phyloP scores from a whole-genome alignment of 2,329 filamentous ascomycete species.

The Thielaviopsis euricoi region DNA sequence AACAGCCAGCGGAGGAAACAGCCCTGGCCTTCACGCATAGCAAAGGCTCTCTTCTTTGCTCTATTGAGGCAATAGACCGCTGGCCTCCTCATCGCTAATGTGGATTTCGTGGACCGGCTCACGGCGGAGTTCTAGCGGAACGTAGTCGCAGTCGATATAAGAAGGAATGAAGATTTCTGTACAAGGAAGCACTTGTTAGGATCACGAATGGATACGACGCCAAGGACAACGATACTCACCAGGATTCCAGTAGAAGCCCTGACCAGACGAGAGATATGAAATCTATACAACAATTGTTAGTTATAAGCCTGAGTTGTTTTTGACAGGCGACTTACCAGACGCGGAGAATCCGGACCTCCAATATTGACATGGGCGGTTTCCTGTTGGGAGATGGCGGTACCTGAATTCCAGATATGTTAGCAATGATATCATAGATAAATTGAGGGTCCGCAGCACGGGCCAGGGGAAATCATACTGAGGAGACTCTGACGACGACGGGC shows the following conservation, averaged over 20 bases:
- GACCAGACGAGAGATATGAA: constrained; percentile 61
- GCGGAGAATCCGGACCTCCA: constrained; percentile 55
- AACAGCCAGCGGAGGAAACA: too few relatives aligned
- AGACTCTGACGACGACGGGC: constrained; percentile 40
- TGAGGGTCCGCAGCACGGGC: background rate
- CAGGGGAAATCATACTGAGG: constrained; percentile 30
- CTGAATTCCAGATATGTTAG: constrained; percentile 27
- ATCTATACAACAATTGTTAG: constrained; percentile 33
- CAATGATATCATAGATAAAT: background rate
- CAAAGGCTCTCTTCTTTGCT: background rate
- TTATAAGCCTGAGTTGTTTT: background rate
- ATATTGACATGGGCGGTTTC: constrained; percentile 72
- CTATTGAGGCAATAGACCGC: constrained; percentile 48
- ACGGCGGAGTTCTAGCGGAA: constrained; percentile 56
- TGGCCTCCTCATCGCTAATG: constrained; percentile 61
- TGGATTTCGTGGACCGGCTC: constrained; percentile 66
- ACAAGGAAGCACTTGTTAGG: background rate
- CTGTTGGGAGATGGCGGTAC: constrained; percentile 53
- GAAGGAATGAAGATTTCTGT: constrained; percentile 67
- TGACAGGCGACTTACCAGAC: constrained; percentile 40
- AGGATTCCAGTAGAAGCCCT: constrained; percentile 74
- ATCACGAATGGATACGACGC: too few relatives aligned
- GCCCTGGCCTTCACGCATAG: background rate
- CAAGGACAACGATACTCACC: constrained; percentile 25
- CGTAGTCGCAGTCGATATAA: constrained; percentile 58